Percentiles rank a stretch among this genome's conserved stretches.
phyloP scores from a whole-genome alignment of 2,329 filamentous ascomycete species.

The Alternaria conjuncta region DNA sequence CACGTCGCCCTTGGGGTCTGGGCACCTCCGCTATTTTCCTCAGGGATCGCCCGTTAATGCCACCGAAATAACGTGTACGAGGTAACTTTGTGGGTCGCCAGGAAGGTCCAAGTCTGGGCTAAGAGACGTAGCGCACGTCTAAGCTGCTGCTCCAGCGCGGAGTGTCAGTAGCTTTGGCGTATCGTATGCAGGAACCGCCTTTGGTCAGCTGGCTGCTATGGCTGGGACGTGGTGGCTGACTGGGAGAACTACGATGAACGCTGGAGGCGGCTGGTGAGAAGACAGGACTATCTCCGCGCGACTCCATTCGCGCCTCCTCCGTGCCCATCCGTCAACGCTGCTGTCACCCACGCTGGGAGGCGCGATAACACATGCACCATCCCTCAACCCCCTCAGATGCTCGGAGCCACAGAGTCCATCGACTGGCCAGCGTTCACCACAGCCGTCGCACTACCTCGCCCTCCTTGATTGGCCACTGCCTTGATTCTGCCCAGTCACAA shows the following conservation, averaged over 20 bases:
- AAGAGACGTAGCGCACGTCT: slow-evolving; percentile 10
- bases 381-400: not conserved
- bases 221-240: not conserved
- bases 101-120: slow-evolving; percentile 2
- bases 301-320: not conserved
- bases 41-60: slow-evolving; percentile 17
- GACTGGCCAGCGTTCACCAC: slow-evolving; percentile 1
- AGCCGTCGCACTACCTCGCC: slow-evolving; percentile 7
- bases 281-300: not conserved
- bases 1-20: slow-evolving; percentile 8
- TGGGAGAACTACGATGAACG: not conserved
- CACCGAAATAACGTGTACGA: slow-evolving; percentile 33
- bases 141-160: not conserved
- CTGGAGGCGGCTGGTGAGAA: not conserved
- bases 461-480: slow-evolving; percentile 8
- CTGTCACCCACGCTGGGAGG: not conserved
- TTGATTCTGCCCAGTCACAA: slow-evolving; percentile 3
- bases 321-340: not conserved
- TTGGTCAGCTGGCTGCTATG: not conserved
- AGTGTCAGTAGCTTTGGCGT: not conserved
- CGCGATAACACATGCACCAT: slow-evolving; percentile 5
- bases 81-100: slow-evolving; percentile 20
- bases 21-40: slow-evolving; percentile 12
- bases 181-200: not conserved
- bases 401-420: not conserved